Base-by-base conservation (phyloP, 2,329 filamentous ascomycete genomes). In the Pseudopithomyces chartarum region DNA sequence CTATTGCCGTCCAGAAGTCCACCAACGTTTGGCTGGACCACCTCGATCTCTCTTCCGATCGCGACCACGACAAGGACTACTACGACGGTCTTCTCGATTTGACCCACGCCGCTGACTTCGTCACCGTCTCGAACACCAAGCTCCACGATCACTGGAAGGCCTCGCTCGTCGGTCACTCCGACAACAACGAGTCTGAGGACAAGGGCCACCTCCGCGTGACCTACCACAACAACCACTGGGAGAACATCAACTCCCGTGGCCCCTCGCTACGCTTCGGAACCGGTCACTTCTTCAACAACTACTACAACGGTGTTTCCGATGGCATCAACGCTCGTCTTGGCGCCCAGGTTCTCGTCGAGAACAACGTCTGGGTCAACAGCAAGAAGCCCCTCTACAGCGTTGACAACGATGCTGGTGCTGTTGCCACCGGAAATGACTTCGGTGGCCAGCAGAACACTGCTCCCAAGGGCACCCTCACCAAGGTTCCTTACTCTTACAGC, bases 51-150 rank as follows among this genome's bases (percentile, higher is more conserved):
- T 86, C 82, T 4, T 85, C 84, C 22, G 82, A 89, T 75, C 68
- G 71, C 33, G 77, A 81, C 64, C 79, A 84, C 69, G 85, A 81
- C 78, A 90, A 90, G 78, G 86, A 90, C 78, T 88, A 84, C 78
- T 90, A 88, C 68, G 88, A 90, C 55, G 87, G 88, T 32, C 82
- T 90, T 1, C 75, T 87, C 45, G 88, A 90, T 64, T 76, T 85
- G 49, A 88, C 83, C 48, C 87, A 89, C 74, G 88, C 79, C 45
- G 78, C 82, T 10, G 86, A 90, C 76, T 89, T 78, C 66, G 73
- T 88, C 55, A 88, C 82, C 60, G 77, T 88, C 60, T 81, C 79
- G 61, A 82, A 83, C 75, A 62, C 69, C 61, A 80, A 77, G 70
- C 62, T 85, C 61, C 83, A 85, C 72, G 82, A 85, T 74, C 84